phyloP scores from a whole-genome alignment of 805 yeast species.

The Starmera dryadoides region DNA sequence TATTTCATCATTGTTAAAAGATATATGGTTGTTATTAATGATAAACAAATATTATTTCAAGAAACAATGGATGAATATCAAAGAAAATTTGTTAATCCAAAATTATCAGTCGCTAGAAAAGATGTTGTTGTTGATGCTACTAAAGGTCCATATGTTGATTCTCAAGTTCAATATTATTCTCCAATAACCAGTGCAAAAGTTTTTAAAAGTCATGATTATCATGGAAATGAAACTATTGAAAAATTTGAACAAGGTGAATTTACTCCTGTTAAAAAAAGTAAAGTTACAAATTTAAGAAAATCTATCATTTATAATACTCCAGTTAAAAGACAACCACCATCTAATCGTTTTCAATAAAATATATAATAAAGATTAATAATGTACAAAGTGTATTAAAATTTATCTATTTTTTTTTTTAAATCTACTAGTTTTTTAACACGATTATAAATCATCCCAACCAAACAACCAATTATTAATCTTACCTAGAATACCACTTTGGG shows the following conservation, averaged over 20 bases:
- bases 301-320: constrained; percentile 1
- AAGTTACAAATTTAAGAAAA: constrained; percentile 4
- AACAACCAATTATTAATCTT: constrained; percentile 40
- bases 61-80: constrained; percentile 61
- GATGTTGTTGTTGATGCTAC: constrained; percentile 62
- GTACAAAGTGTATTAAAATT: neutral
- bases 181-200: constrained; percentile 27
- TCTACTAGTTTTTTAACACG: too few relatives aligned
- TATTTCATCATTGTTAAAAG: constrained; percentile 32
- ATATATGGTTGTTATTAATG: constrained; percentile 43
- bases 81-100: constrained; percentile 55
- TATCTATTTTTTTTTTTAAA: neutral
- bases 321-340: neutral
- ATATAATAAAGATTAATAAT: too few relatives aligned
- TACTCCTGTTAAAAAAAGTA: constrained; percentile 20
- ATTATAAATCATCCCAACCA: constrained; percentile 47
- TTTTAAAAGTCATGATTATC: constrained; percentile 43
- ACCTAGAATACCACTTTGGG: constrained; percentile 16
- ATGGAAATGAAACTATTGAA: constrained; percentile 23
- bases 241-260: constrained; percentile 24
- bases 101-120: constrained; percentile 39
- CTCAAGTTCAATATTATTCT: constrained; percentile 22
- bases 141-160: constrained; percentile 19
- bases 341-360: neutral
- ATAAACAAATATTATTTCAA: constrained; percentile 51